Evolutionary conservation across 2,329 filamentous ascomycete genomes (phyloP).

Genomic region (Aspergillus niger): DNA sequence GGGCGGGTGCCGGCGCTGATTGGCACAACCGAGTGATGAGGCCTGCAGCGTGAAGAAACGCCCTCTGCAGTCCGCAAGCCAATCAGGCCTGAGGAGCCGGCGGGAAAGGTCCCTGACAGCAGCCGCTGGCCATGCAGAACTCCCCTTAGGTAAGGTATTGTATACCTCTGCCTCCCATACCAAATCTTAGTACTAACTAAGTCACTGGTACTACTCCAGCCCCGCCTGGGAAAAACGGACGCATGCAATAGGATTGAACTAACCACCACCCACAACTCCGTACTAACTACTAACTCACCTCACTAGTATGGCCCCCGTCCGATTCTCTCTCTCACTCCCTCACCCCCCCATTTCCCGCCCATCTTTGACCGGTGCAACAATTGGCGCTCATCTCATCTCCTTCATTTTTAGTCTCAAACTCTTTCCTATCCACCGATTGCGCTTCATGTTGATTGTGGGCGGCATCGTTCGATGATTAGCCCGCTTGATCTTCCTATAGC

Average conservation of each 20-base stretch:
- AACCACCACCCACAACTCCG: background rate
- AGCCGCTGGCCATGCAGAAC: conserved; percentile 10
- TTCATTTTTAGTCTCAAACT: conserved; percentile 6
- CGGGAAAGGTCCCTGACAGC: conserved; percentile 12
- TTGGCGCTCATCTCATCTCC: conserved; percentile 8
- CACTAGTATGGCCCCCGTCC: background rate
- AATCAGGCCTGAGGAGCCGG: conserved; percentile 15
- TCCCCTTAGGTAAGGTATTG: too few relatives aligned
- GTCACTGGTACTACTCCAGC: background rate
- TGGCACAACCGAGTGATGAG: conserved; percentile 25
- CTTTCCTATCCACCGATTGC: background rate
- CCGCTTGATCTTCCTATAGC: background rate
- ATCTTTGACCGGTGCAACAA: conserved; percentile 11
- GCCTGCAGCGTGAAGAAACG: conserved; percentile 30
- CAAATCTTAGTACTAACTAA: too few relatives aligned
- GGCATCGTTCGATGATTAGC: background rate
- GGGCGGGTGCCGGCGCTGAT: conserved; percentile 11
- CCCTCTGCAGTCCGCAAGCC: conserved; percentile 17
- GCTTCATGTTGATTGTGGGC: conserved; percentile 1
- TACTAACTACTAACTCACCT: too few relatives aligned
- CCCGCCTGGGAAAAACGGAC: background rate
- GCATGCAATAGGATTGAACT: background rate
- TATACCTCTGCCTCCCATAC: too few relatives aligned
- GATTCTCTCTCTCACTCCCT: background rate
- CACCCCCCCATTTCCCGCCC: conserved; percentile 3